phyloP scores from a whole-genome alignment of 495 filamentous ascomycete species.

The Aspergillus leporis region DNA sequence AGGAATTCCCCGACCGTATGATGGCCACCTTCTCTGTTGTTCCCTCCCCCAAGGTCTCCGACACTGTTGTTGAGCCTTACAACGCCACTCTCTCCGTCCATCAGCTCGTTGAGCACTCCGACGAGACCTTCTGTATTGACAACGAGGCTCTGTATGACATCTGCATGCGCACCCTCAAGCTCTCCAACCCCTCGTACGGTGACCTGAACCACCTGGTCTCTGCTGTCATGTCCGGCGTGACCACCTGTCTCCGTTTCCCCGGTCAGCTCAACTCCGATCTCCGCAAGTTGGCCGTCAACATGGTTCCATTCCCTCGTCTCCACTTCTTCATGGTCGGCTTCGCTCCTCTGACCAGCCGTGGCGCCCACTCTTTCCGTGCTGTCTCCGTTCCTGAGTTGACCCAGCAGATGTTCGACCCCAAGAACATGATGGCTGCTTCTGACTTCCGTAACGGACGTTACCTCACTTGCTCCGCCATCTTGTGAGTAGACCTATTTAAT shows the following conservation, averaged over 20 bases:
- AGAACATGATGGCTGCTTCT: conserved; percentile 99
- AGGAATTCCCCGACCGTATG: conserved; percentile 99
- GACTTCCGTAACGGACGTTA: conserved; percentile 99
- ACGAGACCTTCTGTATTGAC: conserved; percentile 99
- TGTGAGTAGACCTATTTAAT: conserved; percentile 44
- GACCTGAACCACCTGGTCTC: conserved; percentile 99
- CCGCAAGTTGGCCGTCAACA: conserved; percentile 99
- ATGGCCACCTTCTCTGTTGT: conserved; percentile 99
- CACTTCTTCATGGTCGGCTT: conserved; percentile 99
- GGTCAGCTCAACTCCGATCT: conserved; percentile 99
- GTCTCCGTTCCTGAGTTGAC: conserved; percentile 98
- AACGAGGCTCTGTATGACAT: conserved; percentile 99
- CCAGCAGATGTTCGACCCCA: conserved; percentile 99
- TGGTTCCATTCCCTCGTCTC: conserved; percentile 99
- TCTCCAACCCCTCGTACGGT: conserved; percentile 96
- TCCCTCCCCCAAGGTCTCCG: conserved; percentile 99
- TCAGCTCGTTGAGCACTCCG: conserved; percentile 99
- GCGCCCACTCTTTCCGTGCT: conserved; percentile 92
- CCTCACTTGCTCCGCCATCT: conserved; percentile 99
- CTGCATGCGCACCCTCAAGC: conserved; percentile 99
- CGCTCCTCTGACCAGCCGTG: conserved; percentile 95
- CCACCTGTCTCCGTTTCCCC: conserved; percentile 97
- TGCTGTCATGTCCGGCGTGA: conserved; percentile 99
- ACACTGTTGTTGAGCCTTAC: conserved; percentile 99
- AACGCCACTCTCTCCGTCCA: conserved; percentile 99